Conservation (phyloP, 495 filamentous ascomycete genomes). For the Daldinia bambusicola region DNA sequence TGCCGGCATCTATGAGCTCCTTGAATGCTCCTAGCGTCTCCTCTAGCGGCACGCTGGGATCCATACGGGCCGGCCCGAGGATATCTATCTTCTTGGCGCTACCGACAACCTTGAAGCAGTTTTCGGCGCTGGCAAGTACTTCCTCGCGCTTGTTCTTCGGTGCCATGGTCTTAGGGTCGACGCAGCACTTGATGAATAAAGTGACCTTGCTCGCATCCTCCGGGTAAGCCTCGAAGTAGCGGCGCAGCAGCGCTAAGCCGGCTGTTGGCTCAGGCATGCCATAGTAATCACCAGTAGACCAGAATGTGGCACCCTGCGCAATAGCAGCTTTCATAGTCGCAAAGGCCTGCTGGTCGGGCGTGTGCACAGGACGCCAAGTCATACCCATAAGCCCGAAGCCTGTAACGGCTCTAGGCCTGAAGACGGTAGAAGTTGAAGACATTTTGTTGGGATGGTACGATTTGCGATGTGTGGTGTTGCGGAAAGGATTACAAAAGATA, state of each 20-base stretch:
- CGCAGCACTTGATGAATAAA: conserved; percentile 69
- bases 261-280: conserved; percentile 38
- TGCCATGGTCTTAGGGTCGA: conserved; percentile 7
- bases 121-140: conserved; percentile 68
- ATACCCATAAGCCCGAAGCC: conserved; percentile 28
- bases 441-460: not conserved
- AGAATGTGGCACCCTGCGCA: conserved; percentile 67
- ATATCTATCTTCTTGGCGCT: conserved; percentile 79
- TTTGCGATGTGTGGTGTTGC: not conserved
- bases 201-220: conserved; percentile 69
- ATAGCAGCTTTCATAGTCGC: conserved; percentile 70
- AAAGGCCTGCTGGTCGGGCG: conserved; percentile 66
- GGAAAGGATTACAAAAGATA: not conserved
- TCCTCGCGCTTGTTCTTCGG: not conserved
- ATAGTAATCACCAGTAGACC: conserved; percentile 75
- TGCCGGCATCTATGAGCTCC: conserved; percentile 69
- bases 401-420: not conserved
- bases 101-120: conserved; percentile 57
- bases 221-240: conserved; percentile 70
- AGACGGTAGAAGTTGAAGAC: conserved; percentile 1
- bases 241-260: conserved; percentile 62
- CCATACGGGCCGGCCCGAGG: conserved; percentile 74
- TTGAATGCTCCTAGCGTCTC: conserved; percentile 47
- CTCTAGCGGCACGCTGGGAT: conserved; percentile 60
- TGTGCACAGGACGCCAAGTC: conserved; percentile 3